These are phyloP conservation scores for Phytophthora niederhauseri DNA, from an alignment of 352 stramenopile species.

Conservation along the genomic window DNA sequence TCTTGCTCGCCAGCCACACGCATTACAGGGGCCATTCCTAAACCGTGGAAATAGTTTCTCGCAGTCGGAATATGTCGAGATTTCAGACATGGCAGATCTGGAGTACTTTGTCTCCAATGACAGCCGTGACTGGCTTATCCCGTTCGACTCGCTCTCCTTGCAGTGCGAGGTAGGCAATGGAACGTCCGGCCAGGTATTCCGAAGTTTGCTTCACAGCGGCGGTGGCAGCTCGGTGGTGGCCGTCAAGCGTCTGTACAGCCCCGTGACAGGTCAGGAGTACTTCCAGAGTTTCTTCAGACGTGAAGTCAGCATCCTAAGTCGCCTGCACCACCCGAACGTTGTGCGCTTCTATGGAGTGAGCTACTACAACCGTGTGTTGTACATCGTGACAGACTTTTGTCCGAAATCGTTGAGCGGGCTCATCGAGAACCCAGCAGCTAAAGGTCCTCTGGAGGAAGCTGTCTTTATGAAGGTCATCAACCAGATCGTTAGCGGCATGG, in stretches of 20 bases:
- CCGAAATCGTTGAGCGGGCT: constrained; percentile 79
- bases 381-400: constrained; percentile 93
- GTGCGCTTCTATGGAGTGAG: constrained; percentile 92
- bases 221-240: constrained; percentile 86
- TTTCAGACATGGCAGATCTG: constrained; percentile 85
- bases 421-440: constrained; percentile 78
- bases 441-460: constrained; percentile 65
- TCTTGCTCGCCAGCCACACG: constrained; percentile 70
- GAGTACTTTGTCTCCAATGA: constrained; percentile 91
- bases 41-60: constrained; percentile 77
- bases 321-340: constrained; percentile 89
- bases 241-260: constrained; percentile 89
- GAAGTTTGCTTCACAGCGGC: constrained; percentile 82
- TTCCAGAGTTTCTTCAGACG: constrained; percentile 92
- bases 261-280: constrained; percentile 87
- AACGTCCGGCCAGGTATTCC: constrained; percentile 91
- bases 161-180: constrained; percentile 88
- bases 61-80: constrained; percentile 86
- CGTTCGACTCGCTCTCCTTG: constrained; percentile 88
- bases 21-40: constrained; percentile 47
- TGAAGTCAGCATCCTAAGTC: constrained; percentile 88
- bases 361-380: constrained; percentile 91
- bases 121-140: constrained; percentile 90
- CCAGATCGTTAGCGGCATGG: constrained; percentile 91
- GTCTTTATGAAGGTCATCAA: constrained; percentile 90